These are phyloP conservation scores for Speleostelium caveatum DNA, from an alignment of 78 protist species.

Conservation along the genomic window DNA sequence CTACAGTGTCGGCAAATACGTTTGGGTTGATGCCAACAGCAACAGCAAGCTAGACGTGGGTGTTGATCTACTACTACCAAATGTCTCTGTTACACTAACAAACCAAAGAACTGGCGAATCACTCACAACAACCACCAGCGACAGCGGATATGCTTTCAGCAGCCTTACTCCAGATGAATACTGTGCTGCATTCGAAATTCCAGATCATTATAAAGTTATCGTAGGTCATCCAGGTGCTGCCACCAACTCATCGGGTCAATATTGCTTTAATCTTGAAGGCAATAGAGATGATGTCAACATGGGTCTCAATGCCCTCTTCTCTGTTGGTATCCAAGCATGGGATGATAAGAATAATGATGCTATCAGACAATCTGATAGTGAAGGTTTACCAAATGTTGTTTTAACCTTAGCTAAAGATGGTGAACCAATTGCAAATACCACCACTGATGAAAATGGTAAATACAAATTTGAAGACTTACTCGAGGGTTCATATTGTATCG, in stretches of 20 bases:
- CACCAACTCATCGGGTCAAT: neutral
- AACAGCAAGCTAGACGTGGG: constrained; percentile 17
- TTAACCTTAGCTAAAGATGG: neutral
- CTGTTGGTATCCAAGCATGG: neutral
- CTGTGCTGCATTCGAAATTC: neutral
- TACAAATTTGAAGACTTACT: constrained; percentile 2
- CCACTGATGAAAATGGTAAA: neutral
- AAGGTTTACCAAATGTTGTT: neutral
- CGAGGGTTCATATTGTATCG: constrained; percentile 1
- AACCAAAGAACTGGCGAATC: neutral
- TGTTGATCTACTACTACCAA: constrained; percentile 1
- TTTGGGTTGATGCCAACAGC: constrained; percentile 15
- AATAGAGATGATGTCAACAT: neutral
- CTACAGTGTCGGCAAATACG: neutral
- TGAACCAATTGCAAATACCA: neutral
- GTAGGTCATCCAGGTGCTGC: neutral
- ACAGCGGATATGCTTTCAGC: constrained; percentile 1
- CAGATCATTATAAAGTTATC: neutral
- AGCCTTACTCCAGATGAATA: constrained; percentile 17
- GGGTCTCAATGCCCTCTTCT: neutral
- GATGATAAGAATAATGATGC: constrained; percentile 21
- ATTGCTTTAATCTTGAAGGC: constrained; percentile 1
- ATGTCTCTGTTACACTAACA: neutral
- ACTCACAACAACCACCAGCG: neutral
- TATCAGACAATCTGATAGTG: neutral